Evolutionary conservation across 495 filamentous ascomycete genomes (phyloP).

Genomic region (Penicillium silybi): DNA sequence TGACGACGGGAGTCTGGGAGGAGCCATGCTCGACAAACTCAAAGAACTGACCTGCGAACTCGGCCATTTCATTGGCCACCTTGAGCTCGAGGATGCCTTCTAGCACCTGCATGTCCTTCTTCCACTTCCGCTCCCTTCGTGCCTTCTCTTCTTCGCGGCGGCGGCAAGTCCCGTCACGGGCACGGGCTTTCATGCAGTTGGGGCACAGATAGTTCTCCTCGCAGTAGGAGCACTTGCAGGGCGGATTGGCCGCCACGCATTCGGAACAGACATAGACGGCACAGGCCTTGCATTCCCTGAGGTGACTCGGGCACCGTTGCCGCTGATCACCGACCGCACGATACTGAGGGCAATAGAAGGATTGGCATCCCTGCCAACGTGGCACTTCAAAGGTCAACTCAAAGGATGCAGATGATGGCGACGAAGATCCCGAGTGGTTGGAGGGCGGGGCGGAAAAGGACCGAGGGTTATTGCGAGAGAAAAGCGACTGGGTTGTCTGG

Average conservation of each 20-base stretch:
- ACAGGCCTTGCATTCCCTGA: constrained; percentile 53
- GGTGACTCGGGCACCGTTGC: constrained; percentile 43
- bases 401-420: constrained; percentile 38
- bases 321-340: constrained; percentile 49
- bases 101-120: constrained; percentile 41
- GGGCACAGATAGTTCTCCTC: constrained; percentile 52
- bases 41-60: constrained; percentile 45
- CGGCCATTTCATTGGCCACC: constrained; percentile 44
- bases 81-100: constrained; percentile 41
- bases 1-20: not conserved
- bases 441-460: constrained; percentile 38
- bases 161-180: constrained; percentile 41
- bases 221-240: constrained; percentile 53
- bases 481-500: constrained; percentile 10
- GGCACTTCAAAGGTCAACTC: constrained; percentile 32
- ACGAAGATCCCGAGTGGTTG: constrained; percentile 39
- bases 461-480: constrained; percentile 19
- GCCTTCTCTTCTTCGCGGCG: constrained; percentile 41
- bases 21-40: constrained; percentile 20
- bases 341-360: constrained; percentile 53
- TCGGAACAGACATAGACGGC: constrained; percentile 55
- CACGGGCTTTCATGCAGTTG: constrained; percentile 44
- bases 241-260: constrained; percentile 41
- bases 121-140: constrained; percentile 41
- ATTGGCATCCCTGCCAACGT: constrained; percentile 56